Base-by-base conservation (phyloP, 768 basidiomycete species). In the Tulasnella sp. region DNA sequence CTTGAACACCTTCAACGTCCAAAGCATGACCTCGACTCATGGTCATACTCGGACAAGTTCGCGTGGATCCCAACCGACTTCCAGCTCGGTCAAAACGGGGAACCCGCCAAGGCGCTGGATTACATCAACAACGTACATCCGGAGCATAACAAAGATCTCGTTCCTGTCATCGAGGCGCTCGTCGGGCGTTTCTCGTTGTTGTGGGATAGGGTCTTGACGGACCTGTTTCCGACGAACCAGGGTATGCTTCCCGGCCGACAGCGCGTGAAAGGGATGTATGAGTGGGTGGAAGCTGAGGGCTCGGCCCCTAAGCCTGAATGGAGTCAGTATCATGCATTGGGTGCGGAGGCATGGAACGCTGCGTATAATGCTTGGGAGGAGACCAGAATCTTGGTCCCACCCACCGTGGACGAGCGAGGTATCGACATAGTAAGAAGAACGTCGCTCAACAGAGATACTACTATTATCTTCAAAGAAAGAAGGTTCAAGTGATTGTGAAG, bases 401-500 rank as follows among this genome's bases (percentile, higher is more conserved):
- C 69, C 4, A 70, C 69, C 19, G 69, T 70, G 26, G 41, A 26
- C 40, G 29, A 62, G 37, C 40, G 16, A 0, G 44, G 59, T 70
- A 52, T 47, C 39, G 29, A 12, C 32, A 6, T 22, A 34, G 17
- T n/a, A 17, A 17, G 16, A 16, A 11, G 8, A 16, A 70, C 52
- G 12, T 37, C 6, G 17, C 44, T 26, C 22, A 32, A n/a, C 69
- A 44, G 36, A 12, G 1, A 37, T 7, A 41, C 29, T 17, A n/a
- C 17, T 72, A 63, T 63, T 64, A 34, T 32, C 66, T 72, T 34
- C 59, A 63, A 34, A 62, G 71, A 64, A 29, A 39, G 62, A 34
- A 39, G 11, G 34, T 79, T 7, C 79, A 81, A 69, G 75, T 79
- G 17, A 81, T 81, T 44, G 78, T 78, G 32, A 81, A 81, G 72